phyloP scores from a whole-genome alignment of 495 filamentous ascomycete species.

The Paragyromitra xinjiangensis region DNA sequence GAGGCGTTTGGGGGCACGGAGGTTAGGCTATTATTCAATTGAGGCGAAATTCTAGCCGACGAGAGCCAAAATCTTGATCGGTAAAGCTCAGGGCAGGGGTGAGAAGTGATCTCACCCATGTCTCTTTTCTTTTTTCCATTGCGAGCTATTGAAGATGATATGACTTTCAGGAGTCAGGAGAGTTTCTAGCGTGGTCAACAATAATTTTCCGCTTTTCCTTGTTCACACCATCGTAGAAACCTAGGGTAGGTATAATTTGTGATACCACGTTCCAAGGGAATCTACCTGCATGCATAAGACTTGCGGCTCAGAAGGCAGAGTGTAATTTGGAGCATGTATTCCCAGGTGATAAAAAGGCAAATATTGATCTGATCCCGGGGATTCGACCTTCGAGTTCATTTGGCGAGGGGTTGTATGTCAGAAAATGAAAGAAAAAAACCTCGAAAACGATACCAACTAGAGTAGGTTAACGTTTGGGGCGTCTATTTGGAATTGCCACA shows the following conservation, averaged over 20 bases:
- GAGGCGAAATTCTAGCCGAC: slow-evolving; percentile 5
- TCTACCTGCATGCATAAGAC: background rate
- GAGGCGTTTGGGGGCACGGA: slow-evolving; percentile 3
- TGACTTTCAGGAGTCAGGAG: slow-evolving; percentile 14
- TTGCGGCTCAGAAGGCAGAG: slow-evolving; percentile 4
- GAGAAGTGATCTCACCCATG: background rate
- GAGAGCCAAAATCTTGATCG: background rate
- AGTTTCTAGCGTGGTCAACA: slow-evolving; percentile 4
- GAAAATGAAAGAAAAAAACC: background rate
- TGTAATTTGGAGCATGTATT: background rate
- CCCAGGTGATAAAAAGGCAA: background rate
- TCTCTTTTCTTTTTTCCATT: background rate
- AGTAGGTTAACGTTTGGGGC: background rate
- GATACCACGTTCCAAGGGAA: background rate
- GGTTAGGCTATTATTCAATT: slow-evolving; percentile 29
- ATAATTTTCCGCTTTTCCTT: slow-evolving; percentile 24
- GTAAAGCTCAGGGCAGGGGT: background rate
- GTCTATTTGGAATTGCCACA: slow-evolving; percentile 1
- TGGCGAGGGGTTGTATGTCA: background rate
- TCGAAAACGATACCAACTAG: slow-evolving; percentile 5
- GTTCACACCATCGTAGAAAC: background rate
- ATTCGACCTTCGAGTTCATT: background rate
- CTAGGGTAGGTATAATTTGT: background rate
- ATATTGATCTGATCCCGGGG: background rate
- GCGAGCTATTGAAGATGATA: background rate